Conservation (phyloP, 139 green algal species). For the Coelastrella sp. region DNA sequence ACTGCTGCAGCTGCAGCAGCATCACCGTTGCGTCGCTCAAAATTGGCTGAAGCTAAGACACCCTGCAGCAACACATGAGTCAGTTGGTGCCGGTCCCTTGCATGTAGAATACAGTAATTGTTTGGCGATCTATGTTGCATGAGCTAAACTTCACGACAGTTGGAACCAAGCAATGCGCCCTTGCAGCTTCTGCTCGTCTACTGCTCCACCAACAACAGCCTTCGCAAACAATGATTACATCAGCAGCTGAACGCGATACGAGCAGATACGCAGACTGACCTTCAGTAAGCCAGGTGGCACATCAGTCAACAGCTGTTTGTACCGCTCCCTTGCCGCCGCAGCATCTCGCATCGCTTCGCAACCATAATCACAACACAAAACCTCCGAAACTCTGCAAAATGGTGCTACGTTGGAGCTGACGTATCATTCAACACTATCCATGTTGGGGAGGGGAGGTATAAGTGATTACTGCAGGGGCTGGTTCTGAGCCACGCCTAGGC, state of each 20-base stretch:
- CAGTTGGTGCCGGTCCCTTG: background rate
- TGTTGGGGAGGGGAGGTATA: too few relatives aligned
- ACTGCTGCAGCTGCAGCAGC: constrained; percentile 58
- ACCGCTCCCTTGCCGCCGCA: constrained; percentile 60
- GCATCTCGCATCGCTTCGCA: constrained; percentile 73
- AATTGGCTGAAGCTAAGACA: constrained; percentile 73
- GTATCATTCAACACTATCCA: too few relatives aligned
- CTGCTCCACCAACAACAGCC: too few relatives aligned
- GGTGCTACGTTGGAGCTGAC: constrained; percentile 3
- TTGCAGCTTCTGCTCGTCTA: too few relatives aligned
- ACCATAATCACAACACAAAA: constrained; percentile 79
- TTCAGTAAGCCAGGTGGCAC: constrained; percentile 73
- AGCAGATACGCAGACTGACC: background rate
- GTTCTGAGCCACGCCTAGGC: too few relatives aligned
- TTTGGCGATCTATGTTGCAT: background rate
- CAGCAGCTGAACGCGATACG: background rate
- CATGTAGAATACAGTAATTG: too few relatives aligned
- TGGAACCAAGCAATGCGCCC: too few relatives aligned
- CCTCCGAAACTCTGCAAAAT: constrained; percentile 70
- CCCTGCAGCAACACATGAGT: constrained; percentile 35
- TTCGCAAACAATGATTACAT: background rate
- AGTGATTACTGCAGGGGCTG: too few relatives aligned
- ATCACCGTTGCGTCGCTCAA: constrained; percentile 76
- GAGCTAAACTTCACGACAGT: background rate
- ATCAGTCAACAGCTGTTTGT: constrained; percentile 55